Percentiles rank a stretch among this genome's conserved stretches.
These are phyloP conservation scores for Hyphopichia burtonii DNA, from an alignment of 1,139 yeast genomes.

Conservation along the genomic window DNA sequence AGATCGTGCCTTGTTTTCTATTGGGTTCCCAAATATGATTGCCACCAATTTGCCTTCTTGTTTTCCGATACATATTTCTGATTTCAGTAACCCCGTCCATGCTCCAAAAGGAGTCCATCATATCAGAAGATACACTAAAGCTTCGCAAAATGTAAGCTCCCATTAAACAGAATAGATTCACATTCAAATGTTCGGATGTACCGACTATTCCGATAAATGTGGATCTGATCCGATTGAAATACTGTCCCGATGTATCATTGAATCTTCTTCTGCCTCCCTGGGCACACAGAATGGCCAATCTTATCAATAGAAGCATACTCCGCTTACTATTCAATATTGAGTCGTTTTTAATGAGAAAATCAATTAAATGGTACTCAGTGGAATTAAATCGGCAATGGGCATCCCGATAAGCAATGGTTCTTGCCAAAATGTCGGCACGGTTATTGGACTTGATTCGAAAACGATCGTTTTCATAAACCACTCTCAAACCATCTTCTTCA, in stretches of 20 bases:
- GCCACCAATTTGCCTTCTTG: background rate
- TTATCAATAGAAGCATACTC: background rate
- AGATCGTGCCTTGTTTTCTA: background rate
- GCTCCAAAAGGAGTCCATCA: background rate
- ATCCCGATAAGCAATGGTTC: background rate
- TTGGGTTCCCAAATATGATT: background rate
- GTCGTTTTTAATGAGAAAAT: background rate
- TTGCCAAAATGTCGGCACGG: background rate
- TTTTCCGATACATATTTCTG: background rate
- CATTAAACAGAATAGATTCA: background rate
- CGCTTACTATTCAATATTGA: background rate
- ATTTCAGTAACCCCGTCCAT: too few species aligned
- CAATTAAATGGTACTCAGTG: background rate
- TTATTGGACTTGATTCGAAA: background rate
- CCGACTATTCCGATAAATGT: background rate
- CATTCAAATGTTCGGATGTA: background rate
- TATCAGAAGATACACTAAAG: background rate
- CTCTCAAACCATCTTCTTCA: too few species aligned
- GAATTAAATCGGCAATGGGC: background rate
- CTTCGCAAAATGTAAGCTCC: background rate
- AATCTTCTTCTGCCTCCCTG: background rate
- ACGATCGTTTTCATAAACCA: too few species aligned
- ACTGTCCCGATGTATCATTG: background rate
- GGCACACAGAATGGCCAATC: background rate
- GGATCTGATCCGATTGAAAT: background rate